A percentile compares a stretch with the other conserved stretches of the same genome.
phyloP scores from a whole-genome alignment of 371 early-diverging fungal species.

The Synchytrium microbalum region DNA sequence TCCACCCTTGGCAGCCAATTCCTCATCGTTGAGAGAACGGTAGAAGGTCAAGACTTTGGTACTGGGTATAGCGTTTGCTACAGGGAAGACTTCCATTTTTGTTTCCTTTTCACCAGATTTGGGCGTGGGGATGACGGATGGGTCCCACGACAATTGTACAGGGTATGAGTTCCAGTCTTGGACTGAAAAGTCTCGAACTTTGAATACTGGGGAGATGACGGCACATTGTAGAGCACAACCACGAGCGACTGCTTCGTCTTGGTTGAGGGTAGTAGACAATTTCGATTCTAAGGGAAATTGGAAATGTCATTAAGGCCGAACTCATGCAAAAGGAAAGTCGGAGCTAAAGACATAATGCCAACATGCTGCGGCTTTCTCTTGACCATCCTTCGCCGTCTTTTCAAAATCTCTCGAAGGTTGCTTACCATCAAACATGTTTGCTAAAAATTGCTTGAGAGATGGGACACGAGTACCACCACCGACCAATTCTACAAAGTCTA shows the following conservation, averaged over 20 bases:
- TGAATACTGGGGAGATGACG: constrained; percentile 94
- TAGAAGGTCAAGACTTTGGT: constrained; percentile 83
- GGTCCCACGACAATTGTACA: constrained; percentile 50
- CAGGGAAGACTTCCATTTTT: constrained; percentile 34
- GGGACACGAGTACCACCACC: constrained; percentile 95
- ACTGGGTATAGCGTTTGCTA: constrained; percentile 66
- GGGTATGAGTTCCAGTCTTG: constrained; percentile 80
- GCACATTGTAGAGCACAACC: constrained; percentile 97
- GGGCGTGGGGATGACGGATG: constrained; percentile 22
- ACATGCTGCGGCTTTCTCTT: no score
- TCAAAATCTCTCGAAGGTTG: not conserved
- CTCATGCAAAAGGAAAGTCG: no score
- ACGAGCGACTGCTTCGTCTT: constrained; percentile 94
- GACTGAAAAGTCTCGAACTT: constrained; percentile 90
- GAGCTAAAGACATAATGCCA: no score
- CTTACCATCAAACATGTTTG: constrained; percentile 62
- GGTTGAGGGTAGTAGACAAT: constrained; percentile 84
- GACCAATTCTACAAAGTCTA: constrained; percentile 86
- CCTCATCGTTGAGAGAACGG: constrained; percentile 51
- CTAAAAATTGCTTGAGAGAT: constrained; percentile 78
- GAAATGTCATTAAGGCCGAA: no score
- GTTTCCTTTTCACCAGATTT: constrained; percentile 25
- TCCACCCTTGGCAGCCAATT: constrained; percentile 61
- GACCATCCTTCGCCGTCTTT: no score
- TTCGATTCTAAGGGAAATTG: constrained; percentile 62